Base-by-base conservation (phyloP, 2,329 filamentous ascomycete genomes). In the Rhynchosporium graminicola region DNA sequence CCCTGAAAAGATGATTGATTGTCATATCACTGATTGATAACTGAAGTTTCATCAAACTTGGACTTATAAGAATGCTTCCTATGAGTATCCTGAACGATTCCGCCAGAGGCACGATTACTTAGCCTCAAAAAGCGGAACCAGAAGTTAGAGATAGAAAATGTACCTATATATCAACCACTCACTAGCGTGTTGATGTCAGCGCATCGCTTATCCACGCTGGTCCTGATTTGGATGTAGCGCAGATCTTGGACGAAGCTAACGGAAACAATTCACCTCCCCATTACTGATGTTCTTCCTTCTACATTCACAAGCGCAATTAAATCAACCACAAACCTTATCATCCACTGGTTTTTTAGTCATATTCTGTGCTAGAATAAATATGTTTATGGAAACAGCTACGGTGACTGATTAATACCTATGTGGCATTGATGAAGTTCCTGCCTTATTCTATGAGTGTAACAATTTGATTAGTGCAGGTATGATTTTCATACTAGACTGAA, bases 301-400 rank as follows among this genome's bases (percentile, higher is more conserved):
- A 48, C 48, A 56, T 56, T 61, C 51, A 61, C 31, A 61, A 61
- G 52, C 59, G 56, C 59, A 43, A 61, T 56, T 10, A 52, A 56
- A 61, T 61, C 59, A 61, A 61, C 59, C 59, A 51, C 42, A 48
- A 13, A 42, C 42, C 43, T 50, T 13, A 10, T 68, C 65, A 63
- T 52, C 67, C 63, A 71, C 66, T 70, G 70, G 62, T 62, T 68
- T 65, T 62, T 58, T 63, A 69, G 64, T 73, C 70, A 73, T 69
- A 70, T 70, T 70, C 69, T 67, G 66, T 73, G 70, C 69, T 59
- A 69, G 57, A 73, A 61, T 61, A 40, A 70, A 48, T 38, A 67
- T 66, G 29, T 50, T 48, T 26, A 59, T 57, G 61, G 58, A 59
- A 59, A 57, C 55, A 47, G 31, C 55, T 59, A 57, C 57, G 63